Evolutionary conservation across 768 basidiomycete species (phyloP).

Genomic region (Serpula lacrymans): DNA sequence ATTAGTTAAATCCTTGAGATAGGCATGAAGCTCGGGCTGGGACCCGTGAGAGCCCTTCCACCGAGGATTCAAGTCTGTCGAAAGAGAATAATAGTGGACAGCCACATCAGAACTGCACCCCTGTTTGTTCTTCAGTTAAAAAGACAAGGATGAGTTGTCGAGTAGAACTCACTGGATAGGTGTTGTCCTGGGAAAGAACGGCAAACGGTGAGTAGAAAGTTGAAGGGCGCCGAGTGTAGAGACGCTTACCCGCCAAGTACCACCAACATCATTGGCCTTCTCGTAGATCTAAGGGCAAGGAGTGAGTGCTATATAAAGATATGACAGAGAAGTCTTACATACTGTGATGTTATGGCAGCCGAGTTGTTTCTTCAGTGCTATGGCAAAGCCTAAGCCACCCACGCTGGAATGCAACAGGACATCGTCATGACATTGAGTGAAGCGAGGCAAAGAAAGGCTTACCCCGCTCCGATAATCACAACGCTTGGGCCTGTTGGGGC

Average conservation of each 20-base stretch:
- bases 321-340: constrained; percentile 2
- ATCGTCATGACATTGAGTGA: neutral
- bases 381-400: constrained; percentile 26
- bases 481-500: constrained; percentile 7
- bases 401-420: constrained; percentile 10
- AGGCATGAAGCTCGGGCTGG: constrained; percentile 35
- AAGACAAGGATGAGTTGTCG: neutral
- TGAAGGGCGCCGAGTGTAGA: neutral
- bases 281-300: constrained; percentile 30
- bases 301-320: neutral
- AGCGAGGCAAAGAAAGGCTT: neutral
- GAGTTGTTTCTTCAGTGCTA: constrained; percentile 28
- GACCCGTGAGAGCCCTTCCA: constrained; percentile 35
- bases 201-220: constrained; percentile 18
- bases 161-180: constrained; percentile 4
- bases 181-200: constrained; percentile 8
- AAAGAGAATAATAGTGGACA: constrained; percentile 38
- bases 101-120: constrained; percentile 37
- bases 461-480: constrained; percentile 25
- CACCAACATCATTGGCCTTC: constrained; percentile 26
- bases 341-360: constrained; percentile 28
- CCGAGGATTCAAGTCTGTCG: constrained; percentile 37
- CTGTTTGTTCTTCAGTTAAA: constrained; percentile 14
- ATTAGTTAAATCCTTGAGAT: constrained; percentile 33
- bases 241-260: constrained; percentile 43